phyloP scores from a whole-genome alignment of 306 rosid species.

The Quercus gilva region DNA sequence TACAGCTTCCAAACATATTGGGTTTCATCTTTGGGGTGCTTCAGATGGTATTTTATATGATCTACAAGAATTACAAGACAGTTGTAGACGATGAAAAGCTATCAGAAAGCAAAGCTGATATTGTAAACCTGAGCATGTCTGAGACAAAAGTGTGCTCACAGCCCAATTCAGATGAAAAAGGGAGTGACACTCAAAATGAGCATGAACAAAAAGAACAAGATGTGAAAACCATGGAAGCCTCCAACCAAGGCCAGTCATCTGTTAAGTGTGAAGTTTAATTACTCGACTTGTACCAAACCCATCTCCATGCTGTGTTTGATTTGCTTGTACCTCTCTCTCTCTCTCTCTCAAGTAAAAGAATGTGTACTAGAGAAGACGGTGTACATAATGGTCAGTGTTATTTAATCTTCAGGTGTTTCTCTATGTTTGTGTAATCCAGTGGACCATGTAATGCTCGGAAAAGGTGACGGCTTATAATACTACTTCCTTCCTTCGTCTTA shows the following conservation, averaged over 20 bases:
- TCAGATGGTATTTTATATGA: conserved; percentile 64
- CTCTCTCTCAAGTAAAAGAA: not conserved
- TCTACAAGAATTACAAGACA: conserved; percentile 50
- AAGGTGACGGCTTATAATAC: no score
- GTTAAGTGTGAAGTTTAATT: conserved; percentile 12
- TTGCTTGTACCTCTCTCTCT: not conserved
- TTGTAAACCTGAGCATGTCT: conserved; percentile 15
- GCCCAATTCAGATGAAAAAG: not conserved
- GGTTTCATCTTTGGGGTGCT: conserved; percentile 72
- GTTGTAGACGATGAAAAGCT: conserved; percentile 39
- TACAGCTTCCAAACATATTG: conserved; percentile 83
- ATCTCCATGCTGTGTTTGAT: not conserved
- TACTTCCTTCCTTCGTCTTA: no score
- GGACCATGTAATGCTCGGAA: no score
- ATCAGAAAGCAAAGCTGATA: conserved; percentile 54
- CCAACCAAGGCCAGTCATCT: not conserved
- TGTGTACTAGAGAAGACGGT: no score
- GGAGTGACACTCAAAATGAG: not conserved
- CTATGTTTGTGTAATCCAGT: no score
- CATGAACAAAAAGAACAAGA: not conserved
- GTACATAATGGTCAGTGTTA: not conserved
- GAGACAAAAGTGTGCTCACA: conserved; percentile 18
- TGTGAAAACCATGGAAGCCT: not conserved
- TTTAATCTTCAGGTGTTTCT: not conserved
- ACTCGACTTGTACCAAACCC: not conserved